Conservation (phyloP, 129 eudicot species). For the Flaveria brownii region DNA sequence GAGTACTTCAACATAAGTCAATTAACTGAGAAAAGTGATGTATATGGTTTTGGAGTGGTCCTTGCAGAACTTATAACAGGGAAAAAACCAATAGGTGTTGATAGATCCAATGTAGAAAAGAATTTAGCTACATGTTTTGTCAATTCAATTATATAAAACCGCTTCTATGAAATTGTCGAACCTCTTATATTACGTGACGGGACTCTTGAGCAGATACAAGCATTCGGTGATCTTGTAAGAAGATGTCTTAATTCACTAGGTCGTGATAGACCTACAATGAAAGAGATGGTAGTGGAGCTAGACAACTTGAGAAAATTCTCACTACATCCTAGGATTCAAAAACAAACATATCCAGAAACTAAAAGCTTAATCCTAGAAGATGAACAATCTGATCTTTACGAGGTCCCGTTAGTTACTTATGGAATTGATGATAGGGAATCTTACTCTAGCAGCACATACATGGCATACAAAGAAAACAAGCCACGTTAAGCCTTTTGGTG, state of each 20-base stretch:
- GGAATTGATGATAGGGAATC: neutral
- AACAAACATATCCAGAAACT: neutral
- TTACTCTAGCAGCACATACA: neutral
- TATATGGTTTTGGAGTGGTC: neutral
- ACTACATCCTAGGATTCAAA: neutral
- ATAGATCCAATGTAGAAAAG: neutral
- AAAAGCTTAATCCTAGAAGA: neutral
- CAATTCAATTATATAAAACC: neutral
- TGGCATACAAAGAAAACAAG: neutral
- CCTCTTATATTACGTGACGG: neutral
- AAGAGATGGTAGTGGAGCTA: neutral
- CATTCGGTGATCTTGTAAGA: neutral
- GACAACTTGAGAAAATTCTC: neutral
- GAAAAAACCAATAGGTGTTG: neutral
- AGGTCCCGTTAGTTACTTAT: neutral
- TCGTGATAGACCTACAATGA: neutral
- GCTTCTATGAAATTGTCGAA: neutral
- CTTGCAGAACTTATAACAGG: neutral
- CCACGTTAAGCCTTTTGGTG: neutral
- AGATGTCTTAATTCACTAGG: neutral
- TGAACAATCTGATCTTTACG: neutral
- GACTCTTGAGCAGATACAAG: neutral
- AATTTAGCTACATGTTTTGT: conserved; percentile 4
- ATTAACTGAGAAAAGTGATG: neutral
- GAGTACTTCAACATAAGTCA: conserved; percentile 3